Base-by-base conservation (phyloP, 2,329 filamentous ascomycete genomes). In the Penicillium glabrum region DNA sequence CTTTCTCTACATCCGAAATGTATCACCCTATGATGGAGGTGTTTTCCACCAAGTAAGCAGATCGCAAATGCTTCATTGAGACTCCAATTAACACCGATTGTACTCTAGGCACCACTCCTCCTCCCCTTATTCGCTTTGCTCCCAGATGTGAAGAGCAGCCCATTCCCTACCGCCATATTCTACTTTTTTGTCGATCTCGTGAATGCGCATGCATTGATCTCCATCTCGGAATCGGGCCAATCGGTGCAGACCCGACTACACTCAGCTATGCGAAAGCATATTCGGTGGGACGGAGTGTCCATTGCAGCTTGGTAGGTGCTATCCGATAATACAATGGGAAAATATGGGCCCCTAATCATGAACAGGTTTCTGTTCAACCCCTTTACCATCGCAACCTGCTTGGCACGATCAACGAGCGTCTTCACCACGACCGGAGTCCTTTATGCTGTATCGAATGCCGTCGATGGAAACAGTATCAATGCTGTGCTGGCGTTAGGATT, bases 21-120 rank as follows among this genome's bases (percentile, higher is more conserved):
- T 98, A 56, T 97, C 92, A 58, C 95, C 95, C 1, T 99, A 98
- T 78, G 92, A 99, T 74, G 95, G 95, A 62, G 95, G 95, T 67
- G 91, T 89, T 62, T 89, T 85, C 69, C 86, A 89, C 72, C 86
- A 88, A 77, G 84, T 86, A 48, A 39, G 63, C 54, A 21, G 16
- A 51, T 29, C 41, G 31, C 33, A 27, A 26, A 14, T 29, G 16
- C 31, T 37, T 51, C 43, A 29, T 19, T 21, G 5, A 23, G 35
- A 51, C 51, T 44, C 43, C 44, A 29, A 46, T 58, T 53, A 59
- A 51, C 60, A 54, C 21, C 29, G 7, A 49, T 46, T 45, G 21
- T 21, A 59, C 35, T 59, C 23, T 56, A 96, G 82, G 91, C 93
- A 43, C 95, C 95, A 47, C 82, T 99, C 55, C 84, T 99, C 41